These are phyloP conservation scores for Lasiosphaeriaceae sp. DNA, from an alignment of 495 filamentous ascomycete genomes.

Conservation along the genomic window DNA sequence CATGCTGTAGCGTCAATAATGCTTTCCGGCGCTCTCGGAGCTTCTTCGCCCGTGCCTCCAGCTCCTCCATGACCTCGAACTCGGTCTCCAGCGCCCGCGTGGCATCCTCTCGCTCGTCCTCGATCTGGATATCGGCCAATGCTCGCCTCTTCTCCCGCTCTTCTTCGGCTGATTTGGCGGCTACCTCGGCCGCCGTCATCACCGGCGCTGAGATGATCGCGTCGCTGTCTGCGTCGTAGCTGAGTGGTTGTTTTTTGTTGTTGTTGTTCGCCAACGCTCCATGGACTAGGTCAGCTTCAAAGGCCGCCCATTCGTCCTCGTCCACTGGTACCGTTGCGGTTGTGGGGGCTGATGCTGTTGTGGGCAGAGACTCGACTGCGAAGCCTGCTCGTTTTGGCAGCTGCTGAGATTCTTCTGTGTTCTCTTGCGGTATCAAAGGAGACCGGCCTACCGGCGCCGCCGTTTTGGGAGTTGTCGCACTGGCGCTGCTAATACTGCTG, in stretches of 20 bases:
- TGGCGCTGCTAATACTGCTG: conserved; percentile 11
- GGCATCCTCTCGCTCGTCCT: conserved; percentile 83
- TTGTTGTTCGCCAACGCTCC: conserved; percentile 25
- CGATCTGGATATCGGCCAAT: conserved; percentile 51
- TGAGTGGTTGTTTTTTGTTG: conserved; percentile 1
- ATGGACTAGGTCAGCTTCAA: conserved; percentile 77
- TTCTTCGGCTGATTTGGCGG: conserved; percentile 60
- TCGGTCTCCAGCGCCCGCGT: conserved; percentile 76
- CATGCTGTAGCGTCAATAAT: conserved; percentile 31
- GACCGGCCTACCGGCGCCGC: conserved; percentile 31
- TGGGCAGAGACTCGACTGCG: not conserved
- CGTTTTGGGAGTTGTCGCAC: conserved; percentile 28
- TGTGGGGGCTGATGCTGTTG: conserved; percentile 15
- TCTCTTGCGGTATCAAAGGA: conserved; percentile 35
- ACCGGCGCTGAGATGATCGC: conserved; percentile 69
- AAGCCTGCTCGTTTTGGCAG: not conserved
- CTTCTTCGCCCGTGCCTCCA: conserved; percentile 73
- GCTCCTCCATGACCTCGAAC: conserved; percentile 90
- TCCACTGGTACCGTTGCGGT: conserved; percentile 44
- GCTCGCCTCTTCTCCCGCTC: conserved; percentile 56
- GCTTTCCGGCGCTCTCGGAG: conserved; percentile 67
- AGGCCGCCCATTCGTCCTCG: conserved; percentile 87
- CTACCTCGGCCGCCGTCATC: conserved; percentile 68
- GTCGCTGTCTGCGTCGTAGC: conserved; percentile 18
- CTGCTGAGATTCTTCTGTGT: not conserved